These are phyloP conservation scores for Xylaria multiplex DNA, from an alignment of 2,329 filamentous ascomycete species.

Conservation along the genomic window DNA sequence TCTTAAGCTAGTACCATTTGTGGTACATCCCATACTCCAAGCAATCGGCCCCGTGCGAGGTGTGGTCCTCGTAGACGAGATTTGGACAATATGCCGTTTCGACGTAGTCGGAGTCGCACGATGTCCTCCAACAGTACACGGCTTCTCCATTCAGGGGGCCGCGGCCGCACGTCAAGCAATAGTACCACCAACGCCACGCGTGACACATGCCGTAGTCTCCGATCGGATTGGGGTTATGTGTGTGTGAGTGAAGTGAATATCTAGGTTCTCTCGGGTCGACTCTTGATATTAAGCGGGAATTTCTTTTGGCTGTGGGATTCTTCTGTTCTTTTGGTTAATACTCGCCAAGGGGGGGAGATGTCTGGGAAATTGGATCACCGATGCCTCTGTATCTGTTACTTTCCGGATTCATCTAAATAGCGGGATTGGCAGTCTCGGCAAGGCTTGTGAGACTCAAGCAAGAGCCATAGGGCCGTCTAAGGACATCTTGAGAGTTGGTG, in stretches of 20 bases:
- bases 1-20: conserved; percentile 26
- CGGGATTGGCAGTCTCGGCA: neutral
- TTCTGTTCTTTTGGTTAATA: conserved; percentile 14
- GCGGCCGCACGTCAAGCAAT: conserved; percentile 41
- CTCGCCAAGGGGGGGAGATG: neutral
- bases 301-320: neutral
- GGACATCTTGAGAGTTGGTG: conserved; percentile 22
- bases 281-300: neutral
- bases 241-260: neutral
- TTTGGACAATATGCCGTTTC: conserved; percentile 41
- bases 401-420: neutral
- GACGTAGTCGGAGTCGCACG: conserved; percentile 42
- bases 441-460: conserved; percentile 24
- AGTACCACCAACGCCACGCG: conserved; percentile 44
- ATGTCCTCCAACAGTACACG: conserved; percentile 38
- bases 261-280: neutral
- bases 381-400: conserved; percentile 5
- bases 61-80: conserved; percentile 36
- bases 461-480: conserved; percentile 1
- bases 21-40: conserved; percentile 41
- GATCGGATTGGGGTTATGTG: neutral
- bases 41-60: conserved; percentile 39
- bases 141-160: conserved; percentile 39
- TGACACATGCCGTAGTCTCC: conserved; percentile 36
- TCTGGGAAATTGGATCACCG: conserved; percentile 12